A percentile compares a stretch with the other conserved stretches of the same genome.
Evolutionary conservation across 805 yeast species (phyloP).

Genomic region (Candida pseudofarinosa): DNA sequence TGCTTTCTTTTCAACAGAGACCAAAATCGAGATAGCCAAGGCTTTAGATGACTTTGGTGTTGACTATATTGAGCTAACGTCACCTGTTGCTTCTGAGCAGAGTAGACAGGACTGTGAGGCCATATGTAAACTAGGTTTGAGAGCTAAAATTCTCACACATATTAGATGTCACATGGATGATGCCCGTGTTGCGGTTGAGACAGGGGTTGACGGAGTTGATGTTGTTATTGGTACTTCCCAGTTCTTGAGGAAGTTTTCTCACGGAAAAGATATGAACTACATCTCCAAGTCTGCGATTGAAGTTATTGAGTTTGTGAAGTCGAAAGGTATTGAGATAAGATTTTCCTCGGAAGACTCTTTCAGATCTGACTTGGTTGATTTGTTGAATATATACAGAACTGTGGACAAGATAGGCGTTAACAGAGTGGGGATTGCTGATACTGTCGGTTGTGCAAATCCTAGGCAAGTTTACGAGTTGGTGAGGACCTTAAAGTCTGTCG

Average conservation of each 20-base stretch:
- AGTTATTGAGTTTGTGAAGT: conserved; percentile 95
- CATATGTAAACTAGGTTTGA: conserved; percentile 92
- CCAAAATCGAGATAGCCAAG: conserved; percentile 94
- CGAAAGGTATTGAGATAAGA: conserved; percentile 94
- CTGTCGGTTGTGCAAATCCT: conserved; percentile 99
- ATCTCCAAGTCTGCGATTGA: conserved; percentile 94
- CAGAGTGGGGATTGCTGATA: conserved; percentile 98
- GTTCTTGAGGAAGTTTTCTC: conserved; percentile 89
- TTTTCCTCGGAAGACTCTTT: conserved; percentile 96
- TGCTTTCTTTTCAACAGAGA: conserved; percentile 91
- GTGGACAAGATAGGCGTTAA: conserved; percentile 97
- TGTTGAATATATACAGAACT: conserved; percentile 91
- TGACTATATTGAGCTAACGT: conserved; percentile 94
- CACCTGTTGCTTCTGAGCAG: conserved; percentile 97
- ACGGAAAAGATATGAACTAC: conserved; percentile 98
- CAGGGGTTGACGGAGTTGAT: conserved; percentile 99
- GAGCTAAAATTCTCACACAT: conserved; percentile 93
- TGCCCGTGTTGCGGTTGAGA: conserved; percentile 93
- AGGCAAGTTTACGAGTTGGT: conserved; percentile 97
- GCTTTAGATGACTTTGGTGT: conserved; percentile 98
- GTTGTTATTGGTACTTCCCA: conserved; percentile 97
- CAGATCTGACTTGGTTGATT: conserved; percentile 93
- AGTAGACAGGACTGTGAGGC: conserved; percentile 93
- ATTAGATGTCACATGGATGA: conserved; percentile 99
- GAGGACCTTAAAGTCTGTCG: conserved; percentile 88